Percentiles rank a stretch among this genome's conserved stretches.
phyloP scores from a whole-genome alignment of 208 protist genomes.

The Wallacemonas collosoma region DNA sequence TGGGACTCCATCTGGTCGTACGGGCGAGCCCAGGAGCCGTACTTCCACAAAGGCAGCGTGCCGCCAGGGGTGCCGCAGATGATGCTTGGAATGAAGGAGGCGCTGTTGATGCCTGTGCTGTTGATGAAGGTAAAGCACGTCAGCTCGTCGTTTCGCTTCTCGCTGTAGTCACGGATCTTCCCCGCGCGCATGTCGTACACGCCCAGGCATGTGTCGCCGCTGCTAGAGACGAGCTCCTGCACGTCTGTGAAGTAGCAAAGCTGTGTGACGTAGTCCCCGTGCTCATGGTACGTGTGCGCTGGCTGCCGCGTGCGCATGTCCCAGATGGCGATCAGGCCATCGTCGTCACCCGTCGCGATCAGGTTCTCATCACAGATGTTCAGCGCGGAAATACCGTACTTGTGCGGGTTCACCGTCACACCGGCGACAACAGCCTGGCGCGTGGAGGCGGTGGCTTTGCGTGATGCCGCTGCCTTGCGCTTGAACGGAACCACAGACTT shows the following conservation, averaged over 20 bases:
- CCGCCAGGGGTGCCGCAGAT: conserved; percentile 85
- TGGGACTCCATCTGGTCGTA: conserved; percentile 83
- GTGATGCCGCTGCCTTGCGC: conserved; percentile 14
- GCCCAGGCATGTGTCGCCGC: conserved; percentile 86
- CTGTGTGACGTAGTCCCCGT: conserved; percentile 90
- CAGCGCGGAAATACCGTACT: conserved; percentile 80
- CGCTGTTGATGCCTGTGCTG: conserved; percentile 67
- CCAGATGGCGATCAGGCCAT: conserved; percentile 86
- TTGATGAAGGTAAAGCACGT: conserved; percentile 92
- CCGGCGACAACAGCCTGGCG: conserved; percentile 1
- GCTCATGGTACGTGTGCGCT: conserved; percentile 80
- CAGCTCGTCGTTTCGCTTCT: conserved; percentile 84
- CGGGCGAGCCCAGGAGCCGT: conserved; percentile 86
- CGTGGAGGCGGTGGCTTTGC: not conserved
- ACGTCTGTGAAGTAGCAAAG: conserved; percentile 89
- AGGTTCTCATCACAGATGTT: conserved; percentile 88
- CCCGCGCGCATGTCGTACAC: conserved; percentile 79
- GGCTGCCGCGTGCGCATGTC: conserved; percentile 82
- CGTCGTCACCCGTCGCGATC: conserved; percentile 86
- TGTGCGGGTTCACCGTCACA: conserved; percentile 74
- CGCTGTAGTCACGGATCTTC: conserved; percentile 82
- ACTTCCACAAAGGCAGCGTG: conserved; percentile 86
- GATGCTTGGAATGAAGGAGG: conserved; percentile 83
- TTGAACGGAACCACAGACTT: conserved; percentile 15
- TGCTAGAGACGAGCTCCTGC: conserved; percentile 83